Evolutionary conservation across 768 basidiomycete genomes (phyloP), one percentile per base, ranked within the genome.

Genomic region (Tylopilus plumbeoviolaceoides): DNA sequence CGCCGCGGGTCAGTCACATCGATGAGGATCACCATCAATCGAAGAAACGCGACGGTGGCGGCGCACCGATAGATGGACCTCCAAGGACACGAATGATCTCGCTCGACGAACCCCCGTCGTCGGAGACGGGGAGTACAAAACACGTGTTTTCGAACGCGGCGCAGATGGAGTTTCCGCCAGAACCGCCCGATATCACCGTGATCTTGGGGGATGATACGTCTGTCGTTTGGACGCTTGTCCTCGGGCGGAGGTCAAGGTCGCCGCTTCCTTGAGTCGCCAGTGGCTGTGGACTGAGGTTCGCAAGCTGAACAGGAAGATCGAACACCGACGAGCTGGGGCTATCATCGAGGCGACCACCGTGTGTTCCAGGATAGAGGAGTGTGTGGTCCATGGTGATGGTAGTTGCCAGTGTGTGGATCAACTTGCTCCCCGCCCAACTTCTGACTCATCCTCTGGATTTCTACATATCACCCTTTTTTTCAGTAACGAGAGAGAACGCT

Each of bases 31-130:
- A 51, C 52, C 15, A 54, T 58, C 56, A 27, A 33, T 56, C 51
- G 18, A 50, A 59, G 55, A 58, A 54, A 48, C 31, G 46, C 18
- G 18, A 50, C 33, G 21, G 39, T 45, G 54, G 56, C 63, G 54
- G 56, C 63, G 53, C 61, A 88, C 90, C 89, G 62, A 94, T 82
- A 31, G 90, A 91, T 20, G 90, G 89, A 3, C 90, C 90, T 17
- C 88, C 89, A 48, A 98, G 76, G 21, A 94, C 91, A 45, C 94
- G 83, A 47, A 94, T 90, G 48, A 95, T 95, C 75, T 97, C 94
- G 58, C 89, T 90, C 3, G 93, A 95, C 4, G 91, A 93, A 41
- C 95, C 95, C 1, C 95, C 95, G 67, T 98, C 93, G 65, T 98
- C 95, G 7, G 92, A 95, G 30, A 98, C 91, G 6, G 95, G 95